Evolutionary conservation across 139 green algal species (phyloP).

Genomic region (Gonium pectorale): DNA sequence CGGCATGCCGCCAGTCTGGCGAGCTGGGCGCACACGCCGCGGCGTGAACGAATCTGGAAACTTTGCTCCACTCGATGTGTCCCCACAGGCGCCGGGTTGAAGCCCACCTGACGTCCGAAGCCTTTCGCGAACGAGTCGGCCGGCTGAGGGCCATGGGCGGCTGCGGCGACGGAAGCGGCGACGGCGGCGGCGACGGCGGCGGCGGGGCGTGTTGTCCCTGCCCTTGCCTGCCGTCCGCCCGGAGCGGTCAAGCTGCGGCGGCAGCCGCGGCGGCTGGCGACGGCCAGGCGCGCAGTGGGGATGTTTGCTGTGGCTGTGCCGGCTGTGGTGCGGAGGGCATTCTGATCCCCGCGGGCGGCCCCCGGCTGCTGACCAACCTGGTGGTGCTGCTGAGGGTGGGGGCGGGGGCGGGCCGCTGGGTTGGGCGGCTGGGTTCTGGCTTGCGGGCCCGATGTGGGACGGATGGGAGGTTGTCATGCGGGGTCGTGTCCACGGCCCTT

Average conservation of each 20-base stretch:
- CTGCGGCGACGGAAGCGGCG: not conserved
- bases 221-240: no score
- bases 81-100: constrained; percentile 17
- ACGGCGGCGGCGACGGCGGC: not conserved
- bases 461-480: not conserved
- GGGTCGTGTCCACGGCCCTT: not conserved
- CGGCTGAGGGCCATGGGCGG: not conserved
- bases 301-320: not conserved
- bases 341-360: constrained; percentile 13
- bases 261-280: not conserved
- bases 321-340: constrained; percentile 10
- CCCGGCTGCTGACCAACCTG: constrained; percentile 39
- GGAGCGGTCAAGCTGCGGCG: not conserved
- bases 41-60: not conserved
- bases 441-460: no score
- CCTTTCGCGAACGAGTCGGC: not conserved
- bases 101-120: not conserved
- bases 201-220: no score
- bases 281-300: not conserved
- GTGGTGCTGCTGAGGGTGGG: constrained; percentile 31
- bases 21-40: no score
- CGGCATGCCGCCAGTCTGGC: no score
- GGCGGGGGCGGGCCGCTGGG: not conserved
- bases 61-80: no score
- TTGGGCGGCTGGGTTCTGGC: no score